A percentile compares a stretch with the other conserved stretches of the same genome.
Conservation (phyloP, 306 rosid genomes). For the Quercus suber region DNA sequence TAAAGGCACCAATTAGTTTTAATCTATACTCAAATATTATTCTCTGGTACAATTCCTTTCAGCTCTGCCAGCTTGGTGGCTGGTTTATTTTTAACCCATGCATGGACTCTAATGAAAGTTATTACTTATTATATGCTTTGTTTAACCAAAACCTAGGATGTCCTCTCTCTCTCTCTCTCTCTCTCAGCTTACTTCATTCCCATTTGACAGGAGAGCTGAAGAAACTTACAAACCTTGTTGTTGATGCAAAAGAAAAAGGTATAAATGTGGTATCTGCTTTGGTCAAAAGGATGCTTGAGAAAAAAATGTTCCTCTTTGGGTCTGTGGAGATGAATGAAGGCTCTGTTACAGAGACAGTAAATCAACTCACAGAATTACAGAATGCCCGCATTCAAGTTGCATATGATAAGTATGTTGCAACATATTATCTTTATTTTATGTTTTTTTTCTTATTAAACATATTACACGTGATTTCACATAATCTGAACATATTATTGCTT, state of each 20-base stretch:
- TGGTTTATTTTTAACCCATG: not conserved
- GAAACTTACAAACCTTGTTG: conserved; percentile 59
- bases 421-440: not conserved
- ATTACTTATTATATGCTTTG: not conserved
- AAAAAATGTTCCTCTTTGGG: conserved; percentile 71
- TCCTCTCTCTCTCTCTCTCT: not conserved
- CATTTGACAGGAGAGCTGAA: conserved; percentile 60
- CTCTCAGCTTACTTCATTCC: not conserved
- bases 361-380: conserved; percentile 72
- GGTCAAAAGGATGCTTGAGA: conserved; percentile 70
- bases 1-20: no score
- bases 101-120: not conserved
- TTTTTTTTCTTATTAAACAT: conserved; percentile 12
- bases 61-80: not conserved
- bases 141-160: not conserved
- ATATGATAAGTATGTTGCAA: conserved; percentile 45
- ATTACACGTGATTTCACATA: not conserved
- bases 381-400: conserved; percentile 61
- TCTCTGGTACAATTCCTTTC: not conserved
- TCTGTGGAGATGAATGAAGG: conserved; percentile 60
- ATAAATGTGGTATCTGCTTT: conserved; percentile 47
- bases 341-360: conserved; percentile 53
- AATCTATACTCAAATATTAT: not conserved
- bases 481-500: conserved; percentile 12
- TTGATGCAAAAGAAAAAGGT: conserved; percentile 44